phyloP scores from a whole-genome alignment of 345 rosid genomes.

The Eucalyptus sp. region DNA sequence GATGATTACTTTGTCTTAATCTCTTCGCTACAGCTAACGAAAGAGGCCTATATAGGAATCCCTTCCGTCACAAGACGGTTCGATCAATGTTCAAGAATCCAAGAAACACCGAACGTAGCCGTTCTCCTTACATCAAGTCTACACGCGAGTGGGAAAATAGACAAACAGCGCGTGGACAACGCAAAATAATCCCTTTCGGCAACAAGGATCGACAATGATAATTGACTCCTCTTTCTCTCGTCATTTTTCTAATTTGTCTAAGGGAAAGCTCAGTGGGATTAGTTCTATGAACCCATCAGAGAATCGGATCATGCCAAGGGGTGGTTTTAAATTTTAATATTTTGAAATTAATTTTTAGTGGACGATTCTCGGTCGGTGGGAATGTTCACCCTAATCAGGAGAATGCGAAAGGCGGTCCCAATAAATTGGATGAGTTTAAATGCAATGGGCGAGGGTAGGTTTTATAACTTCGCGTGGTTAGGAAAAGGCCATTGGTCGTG shows the following conservation, averaged over 20 bases:
- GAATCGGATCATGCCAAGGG: fast-evolving
- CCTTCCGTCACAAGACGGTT: not conserved
- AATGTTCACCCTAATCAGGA: not conserved
- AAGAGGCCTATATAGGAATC: not conserved
- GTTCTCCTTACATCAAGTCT: not conserved
- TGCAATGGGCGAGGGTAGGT: not conserved
- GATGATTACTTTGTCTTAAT: not conserved
- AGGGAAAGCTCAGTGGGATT: too few species aligned
- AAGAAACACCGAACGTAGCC: not conserved
- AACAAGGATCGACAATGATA: not conserved
- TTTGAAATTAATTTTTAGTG: fast-evolving
- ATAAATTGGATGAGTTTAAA: not conserved
- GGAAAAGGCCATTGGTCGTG: not conserved
- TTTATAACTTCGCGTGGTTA: not conserved
- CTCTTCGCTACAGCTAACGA: not conserved
- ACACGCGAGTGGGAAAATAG: not conserved
- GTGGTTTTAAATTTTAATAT: too few species aligned
- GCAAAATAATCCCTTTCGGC: not conserved
- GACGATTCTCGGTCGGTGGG: too few species aligned
- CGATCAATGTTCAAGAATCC: not conserved
- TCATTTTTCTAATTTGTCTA: too few species aligned
- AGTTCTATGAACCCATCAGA: too few species aligned
- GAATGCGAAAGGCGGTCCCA: not conserved
- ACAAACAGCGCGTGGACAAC: not conserved
- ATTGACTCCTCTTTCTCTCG: not conserved